Base-by-base conservation (phyloP, 1,284 basidiomycete genomes). In the Megacollybia platyphylla region DNA sequence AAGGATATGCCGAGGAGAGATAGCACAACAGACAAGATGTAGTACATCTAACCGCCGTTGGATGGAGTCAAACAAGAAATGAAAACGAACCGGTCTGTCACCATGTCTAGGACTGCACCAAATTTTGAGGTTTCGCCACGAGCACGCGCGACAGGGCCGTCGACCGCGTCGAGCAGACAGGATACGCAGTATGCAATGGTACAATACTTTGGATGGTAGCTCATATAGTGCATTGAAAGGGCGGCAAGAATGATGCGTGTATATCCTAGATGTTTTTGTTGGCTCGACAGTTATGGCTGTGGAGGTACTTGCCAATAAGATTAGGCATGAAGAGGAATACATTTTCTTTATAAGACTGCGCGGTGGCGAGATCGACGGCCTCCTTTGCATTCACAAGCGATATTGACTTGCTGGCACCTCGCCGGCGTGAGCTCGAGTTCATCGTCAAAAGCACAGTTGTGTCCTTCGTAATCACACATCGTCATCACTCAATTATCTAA, bases 91-190 rank as follows among this genome's bases (percentile, higher is more conserved):
- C 94, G 73, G 62, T 99, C 94, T n/a, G 96, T 98, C 43, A 99
- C 94, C 96, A 99, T 99, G 63, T 99, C 96, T 53, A 99, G 67
- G 32, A 98, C 94, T 3, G 92, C 93, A 32, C 96, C 96, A 61
- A 98, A 97, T 64, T 94, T 94, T 46, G 87, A 91, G 13, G 88
- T 81, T 63, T 99, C 94, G 5, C 80, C 80, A 29, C 97, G 65
- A 2, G 77, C 76, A 45, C 96, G 74, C n/a, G 96, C 96, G 4
- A 87, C 93, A 58, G 86, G 81, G 2, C 96, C 96, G 55, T 99
- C 96, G 38, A 93, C 85, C 11, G 90, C 96, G 57, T 99, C 96
- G 49, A 99, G 71, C 34, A 99, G 70, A 58, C 87, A 92, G n/a
- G 91, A 96, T 44, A 97, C 64, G 48, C 80, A 77, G 62, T 99